Evolutionary conservation across 441 rosid species (phyloP), one percentile per base, ranked within the genome.

Genomic region (Syzygium syzygioides): DNA sequence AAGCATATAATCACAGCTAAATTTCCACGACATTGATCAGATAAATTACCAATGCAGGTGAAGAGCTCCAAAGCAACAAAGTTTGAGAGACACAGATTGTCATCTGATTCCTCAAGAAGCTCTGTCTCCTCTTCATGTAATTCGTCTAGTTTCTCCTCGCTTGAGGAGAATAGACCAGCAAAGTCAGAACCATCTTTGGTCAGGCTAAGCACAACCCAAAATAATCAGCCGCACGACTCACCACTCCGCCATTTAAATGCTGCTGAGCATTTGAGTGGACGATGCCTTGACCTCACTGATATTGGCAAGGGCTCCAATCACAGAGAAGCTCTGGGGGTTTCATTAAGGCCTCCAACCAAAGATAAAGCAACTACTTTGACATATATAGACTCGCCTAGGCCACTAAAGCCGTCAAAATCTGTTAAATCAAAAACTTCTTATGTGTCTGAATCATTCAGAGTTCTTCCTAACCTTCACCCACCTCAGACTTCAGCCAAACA

Each of bases 81-180:
- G 90, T 41, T 76, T 23, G 98, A 96, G 90, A 96, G 94, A 66
- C 95, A 92, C 25, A 94, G 94, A 90, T 55, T 86, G 85, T 94
- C 97, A 79, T 91, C 96, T 32, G 99, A 98, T 90, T 94, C 97
- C 30, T 93, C 99, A 64, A 90, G 95, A 86, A 94, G 95, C 91
- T 93, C 98, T 1, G 93, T 93, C 91, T 95, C 99, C 45, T 95
- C 98, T 87, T 95, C 99, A 86, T 92, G 97, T 86, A 91, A 97
- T 90, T 96, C 99, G 20, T 96, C 98, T 5, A 96, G 94, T 91
- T 92, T 94, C 88, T 94, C 96, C 55, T 96, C 97, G 55, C 90
- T 92, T 7, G 98, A 96, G 85, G 92, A 92, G 90, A 93, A 91
- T 68, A 93, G 91, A 88, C 85, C 96, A 64, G 90, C 94, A 86